Conservation (phyloP, 176 grass and related monocot species). For the Phragmites australis region DNA sequence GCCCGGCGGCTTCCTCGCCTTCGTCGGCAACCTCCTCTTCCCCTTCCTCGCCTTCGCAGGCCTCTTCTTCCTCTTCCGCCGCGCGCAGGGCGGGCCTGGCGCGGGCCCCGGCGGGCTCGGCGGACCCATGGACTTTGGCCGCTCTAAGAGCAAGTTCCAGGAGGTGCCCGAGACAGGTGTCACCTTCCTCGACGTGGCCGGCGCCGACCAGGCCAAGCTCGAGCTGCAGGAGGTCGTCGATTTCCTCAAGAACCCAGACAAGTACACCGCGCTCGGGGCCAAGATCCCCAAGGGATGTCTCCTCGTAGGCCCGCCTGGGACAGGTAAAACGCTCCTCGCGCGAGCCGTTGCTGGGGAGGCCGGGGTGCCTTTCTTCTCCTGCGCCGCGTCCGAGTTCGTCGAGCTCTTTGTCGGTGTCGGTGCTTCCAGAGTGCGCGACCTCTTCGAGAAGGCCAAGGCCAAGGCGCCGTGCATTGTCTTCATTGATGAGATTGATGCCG, state of each 20-base stretch:
- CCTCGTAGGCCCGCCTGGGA: slow-evolving; percentile 84
- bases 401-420: slow-evolving; percentile 95
- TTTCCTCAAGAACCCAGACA: slow-evolving; percentile 96
- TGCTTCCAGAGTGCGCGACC: slow-evolving; percentile 83
- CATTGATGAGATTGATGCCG: slow-evolving; percentile 94
- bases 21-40: slow-evolving; percentile 89
- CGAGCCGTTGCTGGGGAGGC: slow-evolving; percentile 91
- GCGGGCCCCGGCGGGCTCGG: slow-evolving; percentile 80
- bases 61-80: slow-evolving; percentile 95
- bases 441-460: slow-evolving; percentile 98
- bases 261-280: slow-evolving; percentile 90
- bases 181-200: slow-evolving; percentile 79
- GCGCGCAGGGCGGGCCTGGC: slow-evolving; percentile 75
- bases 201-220: slow-evolving; percentile 97
- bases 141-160: slow-evolving; percentile 98
- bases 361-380: slow-evolving; percentile 95
- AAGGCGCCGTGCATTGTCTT: slow-evolving; percentile 99
- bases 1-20: slow-evolving; percentile 53
- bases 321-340: slow-evolving; percentile 85
- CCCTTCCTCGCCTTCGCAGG: slow-evolving; percentile 90
- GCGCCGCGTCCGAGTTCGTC: slow-evolving; percentile 90
- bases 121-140: slow-evolving; percentile 95
- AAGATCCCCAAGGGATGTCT: slow-evolving; percentile 97
- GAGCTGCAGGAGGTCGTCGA: slow-evolving; percentile 96
- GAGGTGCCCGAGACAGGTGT: slow-evolving; percentile 94